phyloP scores from a whole-genome alignment of 129 eudicot species.

The Lonicera japonica region DNA sequence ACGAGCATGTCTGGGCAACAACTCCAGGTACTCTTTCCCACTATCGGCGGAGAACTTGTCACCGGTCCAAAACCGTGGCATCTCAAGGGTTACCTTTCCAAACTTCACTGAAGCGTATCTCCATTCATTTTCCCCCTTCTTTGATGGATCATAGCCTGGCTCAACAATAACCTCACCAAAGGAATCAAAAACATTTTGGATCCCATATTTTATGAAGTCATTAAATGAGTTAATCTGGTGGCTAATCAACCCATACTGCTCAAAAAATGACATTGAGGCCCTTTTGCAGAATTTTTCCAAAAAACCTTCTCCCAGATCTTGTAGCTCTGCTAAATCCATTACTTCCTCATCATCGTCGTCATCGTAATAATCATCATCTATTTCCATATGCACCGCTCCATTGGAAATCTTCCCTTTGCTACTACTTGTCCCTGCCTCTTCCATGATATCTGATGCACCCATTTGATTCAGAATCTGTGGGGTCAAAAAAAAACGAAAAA shows the following conservation, averaged over 20 bases:
- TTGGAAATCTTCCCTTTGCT: slow-evolving; percentile 1
- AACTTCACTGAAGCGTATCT: slow-evolving; percentile 57
- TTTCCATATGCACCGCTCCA: slow-evolving; percentile 26
- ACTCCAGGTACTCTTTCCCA: slow-evolving; percentile 37
- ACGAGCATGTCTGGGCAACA: slow-evolving; percentile 84
- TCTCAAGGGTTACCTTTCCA: slow-evolving; percentile 68
- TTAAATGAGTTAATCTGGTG: slow-evolving; percentile 89
- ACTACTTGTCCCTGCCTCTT: slow-evolving; percentile 10
- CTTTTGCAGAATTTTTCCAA: slow-evolving; percentile 48
- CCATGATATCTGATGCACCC: slow-evolving; percentile 14
- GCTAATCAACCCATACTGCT: slow-evolving; percentile 62
- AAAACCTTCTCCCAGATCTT: slow-evolving; percentile 30
- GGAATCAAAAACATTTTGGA: slow-evolving; percentile 67
- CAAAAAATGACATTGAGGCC: slow-evolving; percentile 60
- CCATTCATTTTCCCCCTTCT: slow-evolving; percentile 54
- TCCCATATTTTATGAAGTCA: slow-evolving; percentile 53
- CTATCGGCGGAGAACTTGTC: slow-evolving; percentile 51
- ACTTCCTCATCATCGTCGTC: slow-evolving; percentile 27
- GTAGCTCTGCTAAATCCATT: slow-evolving; percentile 11
- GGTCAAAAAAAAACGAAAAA: background rate
- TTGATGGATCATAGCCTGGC: slow-evolving; percentile 68
- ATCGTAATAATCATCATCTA: slow-evolving; percentile 18
- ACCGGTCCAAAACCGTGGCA: slow-evolving; percentile 67
- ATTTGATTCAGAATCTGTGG: slow-evolving; percentile 10
- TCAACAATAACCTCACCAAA: slow-evolving; percentile 58